A percentile compares a stretch with the other conserved stretches of the same genome.
These are phyloP conservation scores for Diplodia seriata DNA, from an alignment of 2,329 filamentous ascomycete species.

Conservation along the genomic window DNA sequence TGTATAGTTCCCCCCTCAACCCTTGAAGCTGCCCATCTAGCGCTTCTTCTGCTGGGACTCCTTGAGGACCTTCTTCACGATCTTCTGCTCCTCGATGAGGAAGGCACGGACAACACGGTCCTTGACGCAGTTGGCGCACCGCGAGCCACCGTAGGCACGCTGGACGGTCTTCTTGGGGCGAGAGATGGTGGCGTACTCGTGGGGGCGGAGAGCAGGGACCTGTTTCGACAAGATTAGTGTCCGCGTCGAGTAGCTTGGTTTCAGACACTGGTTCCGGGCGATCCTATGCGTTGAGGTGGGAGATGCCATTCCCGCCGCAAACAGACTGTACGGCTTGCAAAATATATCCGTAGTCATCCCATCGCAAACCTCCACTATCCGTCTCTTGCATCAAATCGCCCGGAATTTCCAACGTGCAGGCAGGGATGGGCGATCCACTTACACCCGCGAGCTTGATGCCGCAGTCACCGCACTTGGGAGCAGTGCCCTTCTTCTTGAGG, in stretches of 20 bases:
- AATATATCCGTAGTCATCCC: neutral
- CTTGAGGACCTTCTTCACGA: slow-evolving; percentile 99
- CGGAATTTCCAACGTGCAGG: neutral
- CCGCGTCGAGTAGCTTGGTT: neutral
- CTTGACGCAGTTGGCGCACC: slow-evolving; percentile 98
- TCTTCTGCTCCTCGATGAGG: slow-evolving; percentile 99
- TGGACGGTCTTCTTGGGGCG: slow-evolving; percentile 99
- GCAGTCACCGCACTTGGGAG: slow-evolving; percentile 93
- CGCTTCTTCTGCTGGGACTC: slow-evolving; percentile 84
- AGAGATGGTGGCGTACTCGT: slow-evolving; percentile 96
- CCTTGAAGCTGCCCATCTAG: slow-evolving; percentile 40
- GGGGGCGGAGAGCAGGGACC: slow-evolving; percentile 95
- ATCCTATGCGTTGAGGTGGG: neutral
- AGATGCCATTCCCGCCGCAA: neutral
- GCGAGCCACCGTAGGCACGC: slow-evolving; percentile 96
- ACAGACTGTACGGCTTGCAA: neutral
- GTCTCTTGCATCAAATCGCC: slow-evolving; percentile 3
- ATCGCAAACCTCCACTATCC: neutral
- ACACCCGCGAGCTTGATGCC: slow-evolving; percentile 97
- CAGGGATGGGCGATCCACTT: slow-evolving; percentile 62
- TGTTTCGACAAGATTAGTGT: slow-evolving; percentile 48
- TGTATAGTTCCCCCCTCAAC: slow-evolving; percentile 29
- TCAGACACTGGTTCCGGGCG: neutral
- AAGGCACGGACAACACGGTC: slow-evolving; percentile 98
- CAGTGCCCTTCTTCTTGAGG: slow-evolving; percentile 99